These are phyloP conservation scores for Talaromyces sp. DNA, from an alignment of 2,329 filamentous ascomycete species.

Conservation along the genomic window DNA sequence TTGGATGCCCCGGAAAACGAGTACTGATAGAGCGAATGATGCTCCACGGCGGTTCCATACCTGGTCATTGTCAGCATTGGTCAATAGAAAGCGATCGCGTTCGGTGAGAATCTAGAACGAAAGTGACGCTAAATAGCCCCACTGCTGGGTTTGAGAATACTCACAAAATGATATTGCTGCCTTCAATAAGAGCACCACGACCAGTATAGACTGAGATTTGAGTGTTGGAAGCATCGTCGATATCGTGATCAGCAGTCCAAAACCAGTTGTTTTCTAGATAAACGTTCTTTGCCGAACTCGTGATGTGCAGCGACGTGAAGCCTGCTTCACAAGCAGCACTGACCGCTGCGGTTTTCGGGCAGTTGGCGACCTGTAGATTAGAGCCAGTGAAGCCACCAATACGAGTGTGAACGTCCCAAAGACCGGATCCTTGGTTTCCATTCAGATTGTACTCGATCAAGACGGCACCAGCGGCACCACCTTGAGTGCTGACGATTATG, in stretches of 20 bases:
- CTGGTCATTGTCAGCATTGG: slow-evolving; percentile 19
- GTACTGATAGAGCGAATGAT: slow-evolving; percentile 50
- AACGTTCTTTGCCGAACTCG: slow-evolving; percentile 30
- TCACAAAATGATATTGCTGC: slow-evolving; percentile 39
- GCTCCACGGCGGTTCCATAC: slow-evolving; percentile 46
- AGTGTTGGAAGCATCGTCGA: slow-evolving; percentile 49
- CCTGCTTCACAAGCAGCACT: slow-evolving; percentile 35
- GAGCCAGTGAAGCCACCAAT: slow-evolving; percentile 54
- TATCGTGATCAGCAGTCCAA: slow-evolving; percentile 55
- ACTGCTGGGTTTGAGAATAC: slow-evolving; percentile 17
- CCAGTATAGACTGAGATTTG: slow-evolving; percentile 54
- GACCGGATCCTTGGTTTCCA: slow-evolving; percentile 47
- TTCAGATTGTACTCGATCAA: slow-evolving; percentile 71
- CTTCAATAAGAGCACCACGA: slow-evolving; percentile 52
- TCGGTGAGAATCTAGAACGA: neutral
- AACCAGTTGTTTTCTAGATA: slow-evolving; percentile 54
- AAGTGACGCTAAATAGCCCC: neutral
- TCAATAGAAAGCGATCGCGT: neutral
- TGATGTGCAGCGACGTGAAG: slow-evolving; percentile 40
- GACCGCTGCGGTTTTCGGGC: slow-evolving; percentile 40
- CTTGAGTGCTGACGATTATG: slow-evolving; percentile 67
- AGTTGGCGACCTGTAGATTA: slow-evolving; percentile 42
- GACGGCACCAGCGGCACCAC: slow-evolving; percentile 64
- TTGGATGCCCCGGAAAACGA: slow-evolving; percentile 40
- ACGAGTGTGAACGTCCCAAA: slow-evolving; percentile 57